Base-by-base conservation (phyloP, 2,329 filamentous ascomycete species). In the Acarospora socialis region DNA sequence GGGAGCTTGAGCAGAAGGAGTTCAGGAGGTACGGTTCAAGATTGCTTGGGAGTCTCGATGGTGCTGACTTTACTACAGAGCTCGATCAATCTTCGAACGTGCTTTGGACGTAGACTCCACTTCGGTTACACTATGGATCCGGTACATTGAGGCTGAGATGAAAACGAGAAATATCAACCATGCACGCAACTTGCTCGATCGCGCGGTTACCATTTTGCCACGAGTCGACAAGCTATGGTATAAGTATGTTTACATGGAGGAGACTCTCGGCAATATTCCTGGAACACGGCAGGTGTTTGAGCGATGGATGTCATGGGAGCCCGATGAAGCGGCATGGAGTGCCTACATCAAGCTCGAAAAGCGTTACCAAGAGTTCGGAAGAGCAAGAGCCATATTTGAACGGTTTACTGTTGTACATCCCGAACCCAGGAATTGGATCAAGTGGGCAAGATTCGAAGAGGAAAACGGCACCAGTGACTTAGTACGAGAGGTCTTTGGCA, bases 231-330 rank as follows among this genome's bases (percentile, higher is more conserved):
- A 95, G 65, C 63, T 98, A 20, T 98, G 90, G 90, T 98, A 93
- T 65, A 95, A 95, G 55, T 98, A 94, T 63, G 83, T 92, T 16
- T 93, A 92, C 54, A 92, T 93, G 79, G 87, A 95, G 61, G 90
- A 98, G 67, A 95, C 87, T 59, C 68, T 98, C 33, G 84, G 84
- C 5, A 94, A 98, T 48, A 77, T 98, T 29, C 75, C 86, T 3
- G 90, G 87, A 21, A 92, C 84, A 3, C 68, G 90, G 36, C 82
- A 93, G 46, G 82, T 95, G 0, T 98, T 95, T 52, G 90, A 98
- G 60, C 70, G 90, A 27, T 98, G 90, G 90, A 87, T 98, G 79
- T 77, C 81, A 40, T 98, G 90, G 90, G 83, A 93, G 53, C 90
- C 90, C 0, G 84, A 94, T 44, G 87, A 95, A 67, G 77, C 81